Conservation (phyloP, 345 rosid genomes). For the Euphorbia tirucalli region DNA sequence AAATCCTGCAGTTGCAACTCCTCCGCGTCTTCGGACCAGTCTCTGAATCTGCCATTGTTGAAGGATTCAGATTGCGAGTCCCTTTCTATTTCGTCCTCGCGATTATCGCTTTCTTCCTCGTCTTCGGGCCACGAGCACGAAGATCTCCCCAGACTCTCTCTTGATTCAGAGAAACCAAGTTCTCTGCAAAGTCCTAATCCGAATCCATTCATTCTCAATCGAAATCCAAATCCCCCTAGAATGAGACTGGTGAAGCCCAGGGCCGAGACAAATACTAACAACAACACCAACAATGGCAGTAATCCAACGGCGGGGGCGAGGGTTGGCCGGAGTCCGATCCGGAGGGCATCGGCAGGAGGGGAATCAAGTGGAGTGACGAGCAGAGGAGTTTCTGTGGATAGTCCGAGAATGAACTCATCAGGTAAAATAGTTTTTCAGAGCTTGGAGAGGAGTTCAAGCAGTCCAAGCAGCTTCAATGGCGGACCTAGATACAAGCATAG, state of each 20-base stretch:
- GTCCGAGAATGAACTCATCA: constrained; percentile 90
- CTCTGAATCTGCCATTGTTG: constrained; percentile 60
- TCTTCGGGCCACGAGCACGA: constrained; percentile 91
- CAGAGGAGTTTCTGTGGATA: constrained; percentile 75
- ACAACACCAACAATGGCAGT: neutral
- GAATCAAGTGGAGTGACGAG: constrained; percentile 37
- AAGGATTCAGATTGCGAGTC: constrained; percentile 67
- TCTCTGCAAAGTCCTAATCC: constrained; percentile 30
- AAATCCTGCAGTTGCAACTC: constrained; percentile 38
- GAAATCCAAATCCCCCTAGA: constrained; percentile 45
- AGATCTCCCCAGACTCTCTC: constrained; percentile 71
- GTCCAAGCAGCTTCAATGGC: constrained; percentile 93
- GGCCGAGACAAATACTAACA: constrained; percentile 26
- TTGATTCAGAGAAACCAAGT: constrained; percentile 72
- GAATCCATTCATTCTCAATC: constrained; percentile 53
- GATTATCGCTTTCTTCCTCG: constrained; percentile 82
- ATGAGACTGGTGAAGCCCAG: constrained; percentile 66
- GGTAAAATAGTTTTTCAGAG: constrained; percentile 92
- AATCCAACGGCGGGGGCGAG: constrained; percentile 20
- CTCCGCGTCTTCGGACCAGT: constrained; percentile 38
- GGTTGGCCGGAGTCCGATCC: constrained; percentile 59
- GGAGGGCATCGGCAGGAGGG: constrained; percentile 24
- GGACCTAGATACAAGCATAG: constrained; percentile 73
- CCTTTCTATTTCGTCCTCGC: constrained; percentile 66
- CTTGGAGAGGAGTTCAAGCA: constrained; percentile 91